Evolutionary conservation across 225 moss, liverwort and hornwort species (phyloP).

Genomic region (Climacium dendroides): DNA sequence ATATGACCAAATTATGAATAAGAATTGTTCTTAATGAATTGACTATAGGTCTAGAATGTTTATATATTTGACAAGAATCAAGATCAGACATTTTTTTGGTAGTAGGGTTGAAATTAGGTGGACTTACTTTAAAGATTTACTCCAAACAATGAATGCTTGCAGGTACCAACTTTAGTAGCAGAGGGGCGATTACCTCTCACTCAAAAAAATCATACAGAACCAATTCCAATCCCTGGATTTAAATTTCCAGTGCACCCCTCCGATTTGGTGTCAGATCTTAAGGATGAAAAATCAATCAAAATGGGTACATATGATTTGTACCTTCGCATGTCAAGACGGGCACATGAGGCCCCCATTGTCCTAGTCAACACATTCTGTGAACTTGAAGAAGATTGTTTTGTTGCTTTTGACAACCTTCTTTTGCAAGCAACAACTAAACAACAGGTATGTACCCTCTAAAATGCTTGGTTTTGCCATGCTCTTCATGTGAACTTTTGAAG

Average conservation of each 20-base stretch:
- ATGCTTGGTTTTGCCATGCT: too few relatives aligned
- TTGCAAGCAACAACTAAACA: background rate
- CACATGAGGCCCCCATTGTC: background rate
- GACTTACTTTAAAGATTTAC: background rate
- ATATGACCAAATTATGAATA: background rate
- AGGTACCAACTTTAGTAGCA: background rate
- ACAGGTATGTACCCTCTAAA: background rate
- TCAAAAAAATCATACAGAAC: background rate
- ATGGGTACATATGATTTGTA: background rate
- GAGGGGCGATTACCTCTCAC: background rate
- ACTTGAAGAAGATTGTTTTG: background rate
- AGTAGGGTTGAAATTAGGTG: background rate
- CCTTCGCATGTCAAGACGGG: background rate
- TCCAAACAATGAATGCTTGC: background rate
- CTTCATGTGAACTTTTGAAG: accelerated
- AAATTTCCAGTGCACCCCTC: background rate
- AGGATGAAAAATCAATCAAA: background rate
- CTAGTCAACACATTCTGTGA: background rate
- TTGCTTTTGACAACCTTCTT: background rate
- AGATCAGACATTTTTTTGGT: background rate
- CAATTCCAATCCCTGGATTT: background rate
- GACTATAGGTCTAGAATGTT: background rate
- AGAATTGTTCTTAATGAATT: background rate
- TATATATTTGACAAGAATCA: too few relatives aligned
- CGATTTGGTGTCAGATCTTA: background rate